Conservation (phyloP, 2,329 filamentous ascomycete species). For the Uncinocarpus reesii region DNA sequence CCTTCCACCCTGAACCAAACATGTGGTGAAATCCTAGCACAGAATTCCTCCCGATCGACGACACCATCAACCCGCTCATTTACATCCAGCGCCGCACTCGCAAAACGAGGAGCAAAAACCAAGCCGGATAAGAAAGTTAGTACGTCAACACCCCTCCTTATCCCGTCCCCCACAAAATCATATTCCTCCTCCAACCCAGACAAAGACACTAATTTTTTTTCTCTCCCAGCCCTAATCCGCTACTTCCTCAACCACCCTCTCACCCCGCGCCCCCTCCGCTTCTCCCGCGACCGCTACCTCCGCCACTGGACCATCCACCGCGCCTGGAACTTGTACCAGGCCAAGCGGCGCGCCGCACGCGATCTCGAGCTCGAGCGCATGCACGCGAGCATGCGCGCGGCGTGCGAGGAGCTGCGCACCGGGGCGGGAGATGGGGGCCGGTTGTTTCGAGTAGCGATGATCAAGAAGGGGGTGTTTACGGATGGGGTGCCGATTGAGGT, state of each 20-base stretch:
- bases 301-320: constrained; percentile 99
- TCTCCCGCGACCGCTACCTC: constrained; percentile 75
- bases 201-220: neutral
- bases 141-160: constrained; percentile 23
- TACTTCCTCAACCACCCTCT: constrained; percentile 60
- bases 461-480: constrained; percentile 74
- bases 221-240: constrained; percentile 48
- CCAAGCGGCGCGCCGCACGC: constrained; percentile 53
- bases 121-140: constrained; percentile 36
- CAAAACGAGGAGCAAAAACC: constrained; percentile 30
- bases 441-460: constrained; percentile 77
- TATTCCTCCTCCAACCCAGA: neutral
- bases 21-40: constrained; percentile 6
- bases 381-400: constrained; percentile 71
- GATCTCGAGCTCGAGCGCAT: constrained; percentile 64
- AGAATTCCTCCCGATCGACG: neutral
- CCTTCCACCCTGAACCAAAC: constrained; percentile 18
- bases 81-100: constrained; percentile 33
- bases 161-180: neutral
- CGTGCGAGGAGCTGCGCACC: constrained; percentile 70
- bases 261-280: constrained; percentile 68
- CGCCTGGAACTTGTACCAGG: constrained; percentile 74
- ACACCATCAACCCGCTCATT: constrained; percentile 24
- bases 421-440: constrained; percentile 43
- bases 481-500: constrained; percentile 84